A percentile compares a stretch with the other conserved stretches of the same genome.
Evolutionary conservation across 1,139 yeast genomes (phyloP).

Genomic region (Pneumocystis sp.): DNA sequence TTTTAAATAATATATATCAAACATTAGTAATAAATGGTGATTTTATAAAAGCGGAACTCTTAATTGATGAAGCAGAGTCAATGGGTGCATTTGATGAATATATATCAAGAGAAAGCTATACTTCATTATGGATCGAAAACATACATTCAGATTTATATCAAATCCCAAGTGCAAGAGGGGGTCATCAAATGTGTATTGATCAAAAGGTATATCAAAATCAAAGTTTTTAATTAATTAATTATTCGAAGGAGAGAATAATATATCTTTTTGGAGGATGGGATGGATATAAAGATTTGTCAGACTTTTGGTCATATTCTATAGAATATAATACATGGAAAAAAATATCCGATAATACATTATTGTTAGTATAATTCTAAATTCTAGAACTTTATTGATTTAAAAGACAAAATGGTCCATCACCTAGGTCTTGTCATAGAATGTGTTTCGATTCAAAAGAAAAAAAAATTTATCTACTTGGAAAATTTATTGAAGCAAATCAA

Average conservation of each 20-base stretch:
- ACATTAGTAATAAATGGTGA: not conserved
- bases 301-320: constrained; percentile 3
- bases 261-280: constrained; percentile 5
- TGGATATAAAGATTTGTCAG: constrained; percentile 3
- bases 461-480: constrained; percentile 3
- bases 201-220: not conserved
- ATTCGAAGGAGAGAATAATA: constrained; percentile 1
- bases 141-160: not conserved
- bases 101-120: not conserved
- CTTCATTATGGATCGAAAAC: not conserved
- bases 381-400: not conserved
- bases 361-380: not conserved
- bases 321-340: constrained; percentile 1
- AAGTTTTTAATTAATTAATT: not conserved
- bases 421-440: constrained; percentile 4
- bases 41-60: not conserved
- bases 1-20: not conserved
- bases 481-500: constrained; percentile 2
- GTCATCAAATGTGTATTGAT: not conserved
- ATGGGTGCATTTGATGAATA: not conserved
- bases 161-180: not conserved
- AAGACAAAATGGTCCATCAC: not conserved
- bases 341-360: not conserved
- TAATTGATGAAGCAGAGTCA: not conserved
- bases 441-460: constrained; percentile 1